Conservation (phyloP, 2,329 filamentous ascomycete genomes). For the Cladosporium sp. region DNA sequence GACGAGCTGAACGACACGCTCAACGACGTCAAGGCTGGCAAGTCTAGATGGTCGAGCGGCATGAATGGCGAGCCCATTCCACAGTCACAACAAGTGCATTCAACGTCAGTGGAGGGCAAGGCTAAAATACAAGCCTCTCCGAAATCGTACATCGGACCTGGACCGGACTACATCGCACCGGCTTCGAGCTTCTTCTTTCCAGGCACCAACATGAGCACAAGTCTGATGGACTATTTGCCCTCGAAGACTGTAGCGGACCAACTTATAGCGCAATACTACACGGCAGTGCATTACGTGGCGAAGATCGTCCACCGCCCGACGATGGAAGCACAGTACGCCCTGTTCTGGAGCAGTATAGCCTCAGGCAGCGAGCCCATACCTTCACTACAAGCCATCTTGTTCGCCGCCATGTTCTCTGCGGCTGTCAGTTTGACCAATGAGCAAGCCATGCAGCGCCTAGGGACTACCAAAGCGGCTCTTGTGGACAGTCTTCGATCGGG, state of each 20-base stretch:
- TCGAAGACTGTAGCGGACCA: slow-evolving; percentile 58
- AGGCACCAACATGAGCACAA: slow-evolving; percentile 48
- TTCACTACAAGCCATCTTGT: slow-evolving; percentile 68
- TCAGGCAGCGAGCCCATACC: slow-evolving; percentile 61
- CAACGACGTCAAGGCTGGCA: slow-evolving; percentile 32
- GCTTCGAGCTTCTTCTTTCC: slow-evolving; percentile 67
- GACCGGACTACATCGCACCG: slow-evolving; percentile 66
- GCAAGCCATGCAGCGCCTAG: slow-evolving; percentile 54
- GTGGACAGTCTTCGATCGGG: slow-evolving; percentile 65
- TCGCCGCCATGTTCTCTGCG: slow-evolving; percentile 69
- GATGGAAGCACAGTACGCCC: slow-evolving; percentile 64
- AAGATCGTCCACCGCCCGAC: slow-evolving; percentile 67
- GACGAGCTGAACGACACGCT: slow-evolving; percentile 60
- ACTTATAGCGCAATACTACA: slow-evolving; percentile 67
- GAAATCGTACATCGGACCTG: slow-evolving; percentile 61
- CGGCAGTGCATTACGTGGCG: slow-evolving; percentile 67
- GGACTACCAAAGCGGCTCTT: slow-evolving; percentile 57
- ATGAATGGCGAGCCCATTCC: neutral
- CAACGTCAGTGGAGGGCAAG: slow-evolving; percentile 13
- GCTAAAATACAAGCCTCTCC: slow-evolving; percentile 30
- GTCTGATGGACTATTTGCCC: slow-evolving; percentile 63
- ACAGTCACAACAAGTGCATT: slow-evolving; percentile 1
- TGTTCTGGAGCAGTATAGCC: slow-evolving; percentile 65
- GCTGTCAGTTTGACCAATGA: slow-evolving; percentile 65
- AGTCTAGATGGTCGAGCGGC: slow-evolving; percentile 24